Evolutionary conservation across 2,329 filamentous ascomycete species (phyloP).

Genomic region (Talaromyces piceae): DNA sequence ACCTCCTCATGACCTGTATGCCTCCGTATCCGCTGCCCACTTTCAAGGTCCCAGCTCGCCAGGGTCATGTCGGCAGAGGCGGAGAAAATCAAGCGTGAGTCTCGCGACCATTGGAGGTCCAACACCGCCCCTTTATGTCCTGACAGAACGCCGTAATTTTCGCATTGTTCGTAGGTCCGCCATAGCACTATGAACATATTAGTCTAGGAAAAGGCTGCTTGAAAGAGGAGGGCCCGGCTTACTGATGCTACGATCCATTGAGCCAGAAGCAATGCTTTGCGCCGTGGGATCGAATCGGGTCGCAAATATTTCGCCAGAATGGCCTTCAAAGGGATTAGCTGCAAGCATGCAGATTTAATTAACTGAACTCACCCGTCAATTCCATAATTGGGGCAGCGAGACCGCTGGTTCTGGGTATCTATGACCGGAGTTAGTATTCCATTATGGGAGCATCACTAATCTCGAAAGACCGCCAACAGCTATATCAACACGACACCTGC

Average conservation of each 20-base stretch:
- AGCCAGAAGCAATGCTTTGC: slow-evolving; percentile 83
- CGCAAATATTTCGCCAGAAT: slow-evolving; percentile 77
- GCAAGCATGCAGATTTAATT: not conserved
- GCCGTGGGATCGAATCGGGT: slow-evolving; percentile 85
- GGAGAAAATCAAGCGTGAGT: slow-evolving; percentile 83
- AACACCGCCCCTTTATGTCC: slow-evolving; percentile 88
- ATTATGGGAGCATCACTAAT: not conserved
- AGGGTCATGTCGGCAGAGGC: slow-evolving; percentile 90
- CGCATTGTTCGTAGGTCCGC: slow-evolving; percentile 85
- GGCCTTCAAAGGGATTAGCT: slow-evolving; percentile 35
- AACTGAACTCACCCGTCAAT: slow-evolving; percentile 61
- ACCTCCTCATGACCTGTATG: slow-evolving; percentile 92
- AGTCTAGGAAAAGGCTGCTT: not conserved
- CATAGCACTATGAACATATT: slow-evolving; percentile 63
- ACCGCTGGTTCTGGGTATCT: slow-evolving; percentile 73
- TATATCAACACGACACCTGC: not conserved
- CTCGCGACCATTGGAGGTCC: slow-evolving; percentile 93
- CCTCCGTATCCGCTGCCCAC: slow-evolving; percentile 81
- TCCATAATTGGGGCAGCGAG: slow-evolving; percentile 93
- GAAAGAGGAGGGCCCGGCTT: slow-evolving; percentile 27
- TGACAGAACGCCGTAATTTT: slow-evolving; percentile 83
- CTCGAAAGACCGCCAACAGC: not conserved
- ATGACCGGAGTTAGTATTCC: slow-evolving; percentile 15
- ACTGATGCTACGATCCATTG: slow-evolving; percentile 91
- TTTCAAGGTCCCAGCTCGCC: slow-evolving; percentile 90